Base-by-base conservation (phyloP, 441 rosid species). In the Isatis lusitanica region DNA sequence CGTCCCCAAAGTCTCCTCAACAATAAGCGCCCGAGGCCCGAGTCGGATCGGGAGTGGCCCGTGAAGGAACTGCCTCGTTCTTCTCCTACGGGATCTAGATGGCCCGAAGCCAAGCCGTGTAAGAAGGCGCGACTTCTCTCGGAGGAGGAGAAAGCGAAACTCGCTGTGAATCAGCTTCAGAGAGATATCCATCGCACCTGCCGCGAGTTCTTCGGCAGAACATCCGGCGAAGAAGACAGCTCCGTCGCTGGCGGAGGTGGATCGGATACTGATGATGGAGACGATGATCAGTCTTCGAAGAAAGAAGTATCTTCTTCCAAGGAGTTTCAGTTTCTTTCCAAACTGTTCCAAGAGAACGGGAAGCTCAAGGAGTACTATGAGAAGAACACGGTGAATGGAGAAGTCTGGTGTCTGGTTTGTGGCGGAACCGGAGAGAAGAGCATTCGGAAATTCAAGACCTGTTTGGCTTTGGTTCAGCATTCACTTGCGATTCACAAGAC, bases 401-500 rank as follows among this genome's bases (percentile, higher is more conserved):
- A 83, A 1, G 86, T 93, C 31, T 86, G 76, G 80, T 93, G 98
- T 75, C 62, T 93, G 35, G 90, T 89, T 61, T 93, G 97, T 67
- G 81, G 91, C 26, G 89, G 87, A 18, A 73, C 82, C 36, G 86
- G 90, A 30, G 82, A 78, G 79, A 86, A 76, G 26, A 61, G 78
- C 4, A 48, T 75, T 66, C 77, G 83, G 81, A 83, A 74, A 66
- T 87, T 80, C 68, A 89, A 79, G 78, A 85, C 83, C 70, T 86
- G 95, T 81, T 47, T 60, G 11, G 87, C 87, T 30, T 83, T 90
- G 39, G 74, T 89, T 68, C 93, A 89, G 68, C 98, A 93, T 81
- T 79, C 91, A 9, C 81, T 72, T 24, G 30, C 61, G 1, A 82
- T 87, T 62, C 74, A 73, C 44, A 90, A 87, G 72, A 83, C 93